phyloP scores from a whole-genome alignment of 805 yeast genomes.

The Myxozyma geophila region DNA sequence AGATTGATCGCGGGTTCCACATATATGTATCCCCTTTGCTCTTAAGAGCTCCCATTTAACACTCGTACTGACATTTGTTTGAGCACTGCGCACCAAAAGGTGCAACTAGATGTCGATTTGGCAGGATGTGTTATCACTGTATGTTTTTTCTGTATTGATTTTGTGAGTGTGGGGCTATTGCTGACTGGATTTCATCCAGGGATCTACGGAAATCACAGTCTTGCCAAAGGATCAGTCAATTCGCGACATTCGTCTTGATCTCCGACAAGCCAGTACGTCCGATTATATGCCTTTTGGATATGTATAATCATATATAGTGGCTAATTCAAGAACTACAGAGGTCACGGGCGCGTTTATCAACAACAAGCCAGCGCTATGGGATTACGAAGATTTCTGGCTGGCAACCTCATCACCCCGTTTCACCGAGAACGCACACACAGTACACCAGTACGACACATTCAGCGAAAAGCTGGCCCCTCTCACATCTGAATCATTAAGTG shows the following conservation, averaged over 20 bases:
- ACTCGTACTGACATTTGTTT: slow-evolving; percentile 4
- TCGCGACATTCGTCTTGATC: slow-evolving; percentile 70
- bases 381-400: slow-evolving; percentile 59
- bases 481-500: slow-evolving; percentile 59
- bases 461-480: slow-evolving; percentile 42
- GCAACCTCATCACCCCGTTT: slow-evolving; percentile 40
- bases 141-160: neutral
- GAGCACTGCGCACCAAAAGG: slow-evolving; percentile 35
- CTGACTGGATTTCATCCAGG: slow-evolving; percentile 44
- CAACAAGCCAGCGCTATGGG: slow-evolving; percentile 59
- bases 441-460: slow-evolving; percentile 38
- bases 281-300: neutral
- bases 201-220: slow-evolving; percentile 81
- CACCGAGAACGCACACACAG: slow-evolving; percentile 32
- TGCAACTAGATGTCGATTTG: slow-evolving; percentile 30
- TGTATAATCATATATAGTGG: neutral
- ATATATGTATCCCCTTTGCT: slow-evolving; percentile 28
- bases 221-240: slow-evolving; percentile 68
- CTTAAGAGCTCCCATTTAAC: neutral
- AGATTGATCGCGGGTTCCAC: slow-evolving; percentile 32
- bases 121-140: slow-evolving; percentile 18
- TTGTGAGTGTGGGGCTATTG: neutral
- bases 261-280: slow-evolving; percentile 61
- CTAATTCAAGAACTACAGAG: slow-evolving; percentile 34
- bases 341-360: slow-evolving; percentile 70